Evolutionary conservation across 1,284 basidiomycete species (phyloP), one percentile per base, ranked within the genome.

Genomic region (Malassezia japonica): DNA sequence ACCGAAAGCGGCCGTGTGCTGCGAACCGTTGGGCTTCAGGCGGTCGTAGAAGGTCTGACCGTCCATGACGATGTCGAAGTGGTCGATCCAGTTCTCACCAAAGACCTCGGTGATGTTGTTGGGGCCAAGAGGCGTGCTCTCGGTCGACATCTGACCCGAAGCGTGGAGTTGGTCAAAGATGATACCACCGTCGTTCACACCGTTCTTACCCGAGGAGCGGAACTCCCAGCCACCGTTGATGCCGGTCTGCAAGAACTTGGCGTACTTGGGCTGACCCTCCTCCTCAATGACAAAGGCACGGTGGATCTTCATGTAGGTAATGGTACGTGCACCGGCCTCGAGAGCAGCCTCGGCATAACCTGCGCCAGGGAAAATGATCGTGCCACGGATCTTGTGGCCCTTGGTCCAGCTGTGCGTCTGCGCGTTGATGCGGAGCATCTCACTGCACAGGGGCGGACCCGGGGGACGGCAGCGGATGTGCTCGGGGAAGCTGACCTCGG

Each of bases 301-400:
- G 42, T 49, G 47, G 48, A 55, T 55, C 15, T 34, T 24, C 47
- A 55, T 50, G 44, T 50, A 21, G 27, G 40, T 46, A 23, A 55
- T 50, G 9, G 53, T 55, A 21, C 44, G 50, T 9, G 38, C 46
- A 18, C 52, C 58, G 28, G 48, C 46, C 40, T 56, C 54, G 21
- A 56, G 41, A 9, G 54, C 54, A 7, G 49, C 42, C 28, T 50
- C 54, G 10, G 47, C 45, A 16, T 56, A 56, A 10, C 48, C 54
- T 5, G 54, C 48, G 32, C 46, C 54, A 13, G 54, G 54, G 48
- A 56, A 50, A n/a, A 56, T 44, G 36, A 56, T 56, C 25, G 48
- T 51, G 23, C 49, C 54, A 35, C 49, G 54, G 44, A 56, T 56
- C 54, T 47, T 56, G 54, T 56, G 54, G n/a, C 49, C 54, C 41